Evolutionary conservation across 139 green algal species (phyloP), one percentile per base, ranked within the genome.

Genomic region (Trebouxia sp.): DNA sequence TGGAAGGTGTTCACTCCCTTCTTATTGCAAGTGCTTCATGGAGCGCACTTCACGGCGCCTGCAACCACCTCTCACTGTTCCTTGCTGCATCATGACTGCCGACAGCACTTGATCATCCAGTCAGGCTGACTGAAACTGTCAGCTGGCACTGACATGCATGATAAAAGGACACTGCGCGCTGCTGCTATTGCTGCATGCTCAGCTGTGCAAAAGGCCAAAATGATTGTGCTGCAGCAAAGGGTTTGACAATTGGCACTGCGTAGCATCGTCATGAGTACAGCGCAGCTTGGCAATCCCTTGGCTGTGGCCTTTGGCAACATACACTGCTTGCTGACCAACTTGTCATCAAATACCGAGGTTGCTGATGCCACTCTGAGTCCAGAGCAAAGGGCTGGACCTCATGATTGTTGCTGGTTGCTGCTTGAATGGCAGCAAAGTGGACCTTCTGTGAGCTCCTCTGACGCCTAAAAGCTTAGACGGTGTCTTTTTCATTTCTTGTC

Each of bases 1-100:
- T 92, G 22, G 74, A 87, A 81, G 42, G 43, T 86, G 82, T 48
- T 87, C 75, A 58, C n/a, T 83, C n/a, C 30, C 20, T 42, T 0
- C 20, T 10, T 1, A 53, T 4, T 53, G 47, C 20, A n/a, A n/a
- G n/a, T n/a, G n/a, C n/a, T n/a, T n/a, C n/a, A n/a, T n/a, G n/a
- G n/a, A n/a, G n/a, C n/a, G n/a, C n/a, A n/a, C n/a, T n/a, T n/a
- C n/a, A n/a, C n/a, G n/a, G n/a, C n/a, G n/a, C n/a, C n/a, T n/a
- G n/a, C n/a, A n/a, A n/a, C n/a, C n/a, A n/a, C n/a, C n/a, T n/a
- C n/a, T n/a, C n/a, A n/a, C n/a, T n/a, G n/a, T n/a, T n/a, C n/a
- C n/a, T n/a, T n/a, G n/a, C n/a, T n/a, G n/a, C n/a, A n/a, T n/a
- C n/a, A n/a, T n/a, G n/a, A n/a, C n/a, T n/a, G n/a, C n/a, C n/a